phyloP scores from a whole-genome alignment of 768 basidiomycete species.

The Hysterangium stoloniferum region DNA sequence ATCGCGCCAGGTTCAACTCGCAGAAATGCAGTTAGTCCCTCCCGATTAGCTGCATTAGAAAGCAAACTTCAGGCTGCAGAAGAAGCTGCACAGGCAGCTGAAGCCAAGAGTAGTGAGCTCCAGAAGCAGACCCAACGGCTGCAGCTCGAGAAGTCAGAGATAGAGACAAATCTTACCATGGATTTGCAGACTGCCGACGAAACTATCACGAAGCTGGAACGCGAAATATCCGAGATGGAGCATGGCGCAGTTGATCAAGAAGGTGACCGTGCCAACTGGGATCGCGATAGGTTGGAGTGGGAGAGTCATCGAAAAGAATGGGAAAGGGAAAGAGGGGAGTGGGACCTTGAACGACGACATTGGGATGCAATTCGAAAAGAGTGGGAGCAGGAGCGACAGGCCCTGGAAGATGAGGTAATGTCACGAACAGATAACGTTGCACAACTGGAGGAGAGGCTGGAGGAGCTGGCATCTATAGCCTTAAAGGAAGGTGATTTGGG shows the following conservation, averaged over 20 bases:
- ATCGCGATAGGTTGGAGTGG: neutral
- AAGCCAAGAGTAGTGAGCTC: slow-evolving; percentile 41
- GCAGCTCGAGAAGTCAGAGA: slow-evolving; percentile 58
- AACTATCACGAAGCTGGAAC: slow-evolving; percentile 48
- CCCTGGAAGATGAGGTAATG: neutral
- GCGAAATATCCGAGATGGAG: slow-evolving; percentile 45
- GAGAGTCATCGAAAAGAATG: neutral
- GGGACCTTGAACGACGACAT: slow-evolving; percentile 5
- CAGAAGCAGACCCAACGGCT: slow-evolving; percentile 51
- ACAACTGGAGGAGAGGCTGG: slow-evolving; percentile 36
- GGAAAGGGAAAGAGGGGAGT: neutral
- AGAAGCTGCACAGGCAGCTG: slow-evolving; percentile 50
- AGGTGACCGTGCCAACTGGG: too few relatives aligned
- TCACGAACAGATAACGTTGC: neutral
- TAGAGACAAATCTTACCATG: slow-evolving; percentile 55
- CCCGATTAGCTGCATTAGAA: slow-evolving; percentile 48
- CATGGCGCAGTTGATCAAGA: slow-evolving; percentile 15
- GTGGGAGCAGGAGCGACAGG: neutral
- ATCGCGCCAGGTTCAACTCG: slow-evolving; percentile 37
- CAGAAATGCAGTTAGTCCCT: slow-evolving; percentile 17
- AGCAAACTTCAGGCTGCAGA: slow-evolving; percentile 56
- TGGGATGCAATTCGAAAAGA: neutral
- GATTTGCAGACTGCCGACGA: slow-evolving; percentile 65
- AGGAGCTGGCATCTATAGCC: slow-evolving; percentile 29
- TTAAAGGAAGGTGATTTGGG: slow-evolving; percentile 46